Evolutionary conservation across 1,139 yeast genomes (phyloP), one percentile per base, ranked within the genome.

Genomic region (Geotrichum histeridarum): DNA sequence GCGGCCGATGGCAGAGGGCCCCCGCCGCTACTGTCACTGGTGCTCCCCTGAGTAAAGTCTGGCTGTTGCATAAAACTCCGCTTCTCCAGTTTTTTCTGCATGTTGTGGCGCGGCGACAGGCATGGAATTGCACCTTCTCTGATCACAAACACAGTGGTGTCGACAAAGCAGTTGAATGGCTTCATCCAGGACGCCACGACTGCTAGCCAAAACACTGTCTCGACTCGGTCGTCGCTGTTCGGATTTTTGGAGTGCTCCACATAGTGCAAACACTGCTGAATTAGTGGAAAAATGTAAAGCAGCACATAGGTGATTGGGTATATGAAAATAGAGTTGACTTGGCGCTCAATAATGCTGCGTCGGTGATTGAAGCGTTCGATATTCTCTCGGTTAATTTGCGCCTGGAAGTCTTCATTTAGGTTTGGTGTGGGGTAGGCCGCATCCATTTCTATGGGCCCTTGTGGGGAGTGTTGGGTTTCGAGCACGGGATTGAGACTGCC

Each of bases 271-370:
- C 82, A 74, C 64, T 85, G 86, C 42, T 82, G 77, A n/a, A 84
- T 78, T 59, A 88, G 79, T 0, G 96, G 96, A 61, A 87, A 84
- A 14, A 84, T 67, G 96, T 96, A 89, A 49, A 89, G 71, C 42
- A 86, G 74, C 54, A 86, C 75, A 67, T 88, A 90, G 0, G 95
- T 86, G 42, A 85, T 73, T 1, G 97, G 97, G 67, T 90, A 90
- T 42, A 90, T 77, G 68, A 90, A 88, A 50, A 90, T 84, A 17
- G 86, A 77, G 61, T 83, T 83, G 78, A 88, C 82, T 69, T 89
- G 96, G 57, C 83, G 83, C 64, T 84, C 83, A 55, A 90, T 86
- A 60, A 81, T 77, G 39, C 77, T 69, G 61, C 87, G 83, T 33
- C 93, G 75, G 54, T 75, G 71, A 58, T 81, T 77, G 71, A 85